These are phyloP conservation scores for Ambrosia artemisiifolia DNA, from an alignment of 129 eudicot species.

Conservation along the genomic window DNA sequence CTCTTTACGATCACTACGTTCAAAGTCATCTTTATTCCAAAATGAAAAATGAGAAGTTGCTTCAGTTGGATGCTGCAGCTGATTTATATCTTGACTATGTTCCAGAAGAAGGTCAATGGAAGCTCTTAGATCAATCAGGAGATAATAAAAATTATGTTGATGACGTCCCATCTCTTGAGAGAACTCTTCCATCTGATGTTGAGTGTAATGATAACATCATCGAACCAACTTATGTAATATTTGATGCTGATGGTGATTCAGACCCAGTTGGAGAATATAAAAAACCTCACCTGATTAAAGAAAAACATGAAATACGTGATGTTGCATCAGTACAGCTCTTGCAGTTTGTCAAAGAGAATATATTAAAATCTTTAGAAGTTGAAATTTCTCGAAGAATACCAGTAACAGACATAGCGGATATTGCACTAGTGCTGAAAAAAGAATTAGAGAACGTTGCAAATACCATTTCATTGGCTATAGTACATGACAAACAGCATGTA, in stretches of 20 bases:
- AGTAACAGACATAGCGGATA: constrained; percentile 45
- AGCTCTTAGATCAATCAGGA: constrained; percentile 55
- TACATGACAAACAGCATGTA: constrained; percentile 35
- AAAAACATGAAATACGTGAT: constrained; percentile 23
- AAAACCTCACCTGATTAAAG: constrained; percentile 7
- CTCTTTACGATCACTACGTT: constrained; percentile 41
- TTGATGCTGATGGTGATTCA: constrained; percentile 50
- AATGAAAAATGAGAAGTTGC: constrained; percentile 29
- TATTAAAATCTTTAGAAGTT: constrained; percentile 49
- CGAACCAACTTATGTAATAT: constrained; percentile 75
- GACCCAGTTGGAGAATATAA: constrained; percentile 37
- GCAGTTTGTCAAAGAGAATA: constrained; percentile 39
- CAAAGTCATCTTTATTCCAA: constrained; percentile 36
- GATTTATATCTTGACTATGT: constrained; percentile 58
- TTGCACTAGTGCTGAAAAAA: constrained; percentile 45
- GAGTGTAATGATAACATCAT: constrained; percentile 35
- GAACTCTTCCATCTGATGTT: constrained; percentile 14
- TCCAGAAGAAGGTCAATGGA: constrained; percentile 84
- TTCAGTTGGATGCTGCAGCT: constrained; percentile 41
- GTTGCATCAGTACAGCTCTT: constrained; percentile 23
- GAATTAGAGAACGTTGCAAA: constrained; percentile 63
- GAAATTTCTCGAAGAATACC: constrained; percentile 65
- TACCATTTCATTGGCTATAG: constrained; percentile 53
- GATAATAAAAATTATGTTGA: constrained; percentile 21
- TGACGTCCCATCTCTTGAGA: constrained; percentile 16